Evolutionary conservation across 768 basidiomycete genomes (phyloP).

Genomic region (Gloeopeniophorella convolvens): DNA sequence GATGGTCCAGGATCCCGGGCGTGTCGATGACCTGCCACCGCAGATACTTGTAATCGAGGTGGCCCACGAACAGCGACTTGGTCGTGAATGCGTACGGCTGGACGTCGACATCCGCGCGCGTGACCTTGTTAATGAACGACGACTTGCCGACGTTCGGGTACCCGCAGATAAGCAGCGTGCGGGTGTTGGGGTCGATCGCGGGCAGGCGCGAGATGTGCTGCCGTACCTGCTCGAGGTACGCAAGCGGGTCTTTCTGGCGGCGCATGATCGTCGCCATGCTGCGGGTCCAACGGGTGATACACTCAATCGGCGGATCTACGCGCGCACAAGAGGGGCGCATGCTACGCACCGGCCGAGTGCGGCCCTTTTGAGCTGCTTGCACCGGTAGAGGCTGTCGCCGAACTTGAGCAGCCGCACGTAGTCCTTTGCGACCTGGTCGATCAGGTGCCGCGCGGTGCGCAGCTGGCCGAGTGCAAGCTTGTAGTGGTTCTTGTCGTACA

Average conservation of each 20-base stretch:
- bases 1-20: slow-evolving; percentile 95
- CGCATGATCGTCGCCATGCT: slow-evolving; percentile 99
- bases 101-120: slow-evolving; percentile 97
- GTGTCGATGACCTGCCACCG: slow-evolving; percentile 99
- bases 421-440: slow-evolving; percentile 96
- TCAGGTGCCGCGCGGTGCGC: slow-evolving; percentile 90
- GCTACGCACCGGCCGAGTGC: slow-evolving; percentile 85
- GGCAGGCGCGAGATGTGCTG: slow-evolving; percentile 99
- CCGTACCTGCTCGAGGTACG: slow-evolving; percentile 97
- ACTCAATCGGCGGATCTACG: slow-evolving; percentile 1
- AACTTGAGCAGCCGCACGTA: slow-evolving; percentile 96
- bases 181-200: slow-evolving; percentile 95
- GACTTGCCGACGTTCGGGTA: slow-evolving; percentile 99
- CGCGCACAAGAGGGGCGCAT: not conserved
- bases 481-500: slow-evolving; percentile 99
- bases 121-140: slow-evolving; percentile 99
- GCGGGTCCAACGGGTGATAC: not conserved
- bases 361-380: slow-evolving; percentile 97
- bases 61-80: slow-evolving; percentile 96
- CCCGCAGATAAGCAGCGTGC: slow-evolving; percentile 95
- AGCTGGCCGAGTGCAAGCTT: slow-evolving; percentile 97
- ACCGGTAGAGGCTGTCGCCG: slow-evolving; percentile 94
- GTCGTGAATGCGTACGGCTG: slow-evolving; percentile 99
- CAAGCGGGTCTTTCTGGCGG: slow-evolving; percentile 96
- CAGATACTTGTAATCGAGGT: slow-evolving; percentile 98